Percentiles rank a stretch among this genome's conserved stretches.
These are phyloP conservation scores for Ceratopteris richardii DNA, from an alignment of 75 land plant genomes.

Conservation along the genomic window DNA sequence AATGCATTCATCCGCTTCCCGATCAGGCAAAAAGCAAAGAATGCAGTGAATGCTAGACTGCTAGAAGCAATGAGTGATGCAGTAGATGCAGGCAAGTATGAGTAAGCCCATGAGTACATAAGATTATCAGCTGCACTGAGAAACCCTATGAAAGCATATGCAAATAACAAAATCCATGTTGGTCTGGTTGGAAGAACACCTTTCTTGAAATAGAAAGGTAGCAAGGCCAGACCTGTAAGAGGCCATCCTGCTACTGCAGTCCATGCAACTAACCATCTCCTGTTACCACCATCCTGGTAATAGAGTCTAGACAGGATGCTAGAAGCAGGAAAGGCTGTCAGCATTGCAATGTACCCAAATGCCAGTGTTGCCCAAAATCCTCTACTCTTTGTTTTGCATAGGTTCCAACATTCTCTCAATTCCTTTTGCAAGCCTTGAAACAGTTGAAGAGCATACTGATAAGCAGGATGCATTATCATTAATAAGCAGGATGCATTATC, in stretches of 20 bases:
- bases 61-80: conserved; percentile 61
- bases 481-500: too few relatives aligned
- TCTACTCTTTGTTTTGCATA: not conserved
- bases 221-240: conserved; percentile 32
- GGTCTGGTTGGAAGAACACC: conserved; percentile 45
- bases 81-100: conserved; percentile 75
- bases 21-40: conserved; percentile 60
- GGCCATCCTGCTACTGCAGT: conserved; percentile 88
- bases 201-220: conserved; percentile 34
- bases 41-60: conserved; percentile 57
- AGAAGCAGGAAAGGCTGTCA: conserved; percentile 72
- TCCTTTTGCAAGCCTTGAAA: too few relatives aligned
- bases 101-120: conserved; percentile 81
- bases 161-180: conserved; percentile 30
- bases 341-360: conserved; percentile 46
- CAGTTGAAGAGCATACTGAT: too few relatives aligned
- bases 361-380: conserved; percentile 43
- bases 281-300: conserved; percentile 53
- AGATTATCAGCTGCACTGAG: conserved; percentile 78
- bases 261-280: conserved; percentile 83
- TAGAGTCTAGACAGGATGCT: conserved; percentile 71
- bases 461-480: too few relatives aligned
- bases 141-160: conserved; percentile 58
- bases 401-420: too few relatives aligned
- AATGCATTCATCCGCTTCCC: conserved; percentile 51